These are phyloP conservation scores for Solanum rostratum DNA, from an alignment of 257 asterid genomes.

Conservation along the genomic window DNA sequence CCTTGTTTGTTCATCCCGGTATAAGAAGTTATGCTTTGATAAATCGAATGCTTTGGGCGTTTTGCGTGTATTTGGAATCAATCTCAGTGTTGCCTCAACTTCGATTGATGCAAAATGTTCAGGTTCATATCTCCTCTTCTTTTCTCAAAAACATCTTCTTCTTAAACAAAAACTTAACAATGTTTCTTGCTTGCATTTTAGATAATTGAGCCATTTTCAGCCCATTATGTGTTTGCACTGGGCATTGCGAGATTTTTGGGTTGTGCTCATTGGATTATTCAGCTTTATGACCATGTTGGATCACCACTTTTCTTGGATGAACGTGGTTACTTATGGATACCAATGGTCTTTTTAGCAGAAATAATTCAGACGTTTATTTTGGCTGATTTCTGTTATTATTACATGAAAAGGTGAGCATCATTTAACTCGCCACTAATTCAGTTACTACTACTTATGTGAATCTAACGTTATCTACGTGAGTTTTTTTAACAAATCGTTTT, in stretches of 20 bases:
- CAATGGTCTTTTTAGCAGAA: conserved; percentile 54
- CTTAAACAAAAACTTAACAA: neutral
- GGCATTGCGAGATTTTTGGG: conserved; percentile 79
- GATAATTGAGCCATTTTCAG: conserved; percentile 91
- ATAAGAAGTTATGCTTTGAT: conserved; percentile 20
- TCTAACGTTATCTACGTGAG: neutral
- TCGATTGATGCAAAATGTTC: conserved; percentile 78
- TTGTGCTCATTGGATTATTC: conserved; percentile 91
- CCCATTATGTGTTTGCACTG: conserved; percentile 82
- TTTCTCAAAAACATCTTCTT: neutral
- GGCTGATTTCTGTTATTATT: conserved; percentile 89
- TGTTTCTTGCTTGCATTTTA: conserved; percentile 7
- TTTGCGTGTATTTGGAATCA: conserved; percentile 73
- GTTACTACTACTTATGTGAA: neutral
- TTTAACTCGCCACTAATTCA: neutral
- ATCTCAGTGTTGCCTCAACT: conserved; percentile 82
- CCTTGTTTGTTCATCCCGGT: conserved; percentile 49
- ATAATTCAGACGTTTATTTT: conserved; percentile 73
- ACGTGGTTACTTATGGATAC: conserved; percentile 62
- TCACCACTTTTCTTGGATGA: conserved; percentile 38
- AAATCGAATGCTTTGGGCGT: conserved; percentile 65
- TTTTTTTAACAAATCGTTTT: neutral
- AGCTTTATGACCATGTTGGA: conserved; percentile 70
- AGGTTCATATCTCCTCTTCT: conserved; percentile 22
- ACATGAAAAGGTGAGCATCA: conserved; percentile 51